Conservation (phyloP, 2,329 filamentous ascomycete genomes). For the Clonostachys chloroleuca region DNA sequence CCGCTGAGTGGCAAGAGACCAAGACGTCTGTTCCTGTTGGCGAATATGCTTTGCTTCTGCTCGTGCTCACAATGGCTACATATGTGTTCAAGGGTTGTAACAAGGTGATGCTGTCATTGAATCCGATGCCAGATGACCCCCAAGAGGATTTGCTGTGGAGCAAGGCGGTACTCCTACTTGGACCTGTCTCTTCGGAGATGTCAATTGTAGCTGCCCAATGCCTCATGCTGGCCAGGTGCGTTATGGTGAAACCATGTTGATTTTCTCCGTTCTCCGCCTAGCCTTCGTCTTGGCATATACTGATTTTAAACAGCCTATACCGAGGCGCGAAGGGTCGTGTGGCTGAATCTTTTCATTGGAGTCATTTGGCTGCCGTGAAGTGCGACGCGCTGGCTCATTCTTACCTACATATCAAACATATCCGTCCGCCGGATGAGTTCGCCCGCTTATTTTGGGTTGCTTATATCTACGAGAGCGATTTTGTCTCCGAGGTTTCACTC, state of each 20-base stretch:
- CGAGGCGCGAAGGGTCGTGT: conserved; percentile 13
- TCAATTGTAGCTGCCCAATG: conserved; percentile 15
- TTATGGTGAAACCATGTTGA: background rate
- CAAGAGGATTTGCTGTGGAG: conserved; percentile 8
- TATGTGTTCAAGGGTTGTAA: background rate
- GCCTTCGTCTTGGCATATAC: no score
- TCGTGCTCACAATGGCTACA: background rate
- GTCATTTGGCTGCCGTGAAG: conserved; percentile 16
- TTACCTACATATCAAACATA: background rate
- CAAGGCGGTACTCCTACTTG: conserved; percentile 14
- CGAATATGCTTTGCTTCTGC: background rate
- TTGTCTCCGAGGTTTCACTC: conserved; percentile 18
- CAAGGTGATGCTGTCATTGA: background rate
- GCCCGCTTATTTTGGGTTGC: conserved; percentile 18
- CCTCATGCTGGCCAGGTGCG: conserved; percentile 18
- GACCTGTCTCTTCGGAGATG: conserved; percentile 9
- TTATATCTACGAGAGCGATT: conserved; percentile 21
- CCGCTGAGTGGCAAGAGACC: no score
- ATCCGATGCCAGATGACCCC: no score
- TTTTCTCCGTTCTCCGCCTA: no score
- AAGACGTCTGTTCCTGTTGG: background rate
- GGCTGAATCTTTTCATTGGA: conserved; percentile 15
- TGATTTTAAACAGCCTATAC: conserved; percentile 10
- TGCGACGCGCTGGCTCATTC: conserved; percentile 13
- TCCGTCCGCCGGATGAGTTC: conserved; percentile 11